phyloP scores from a whole-genome alignment of 1,139 yeast genomes.

The Taphrina betulina region DNA sequence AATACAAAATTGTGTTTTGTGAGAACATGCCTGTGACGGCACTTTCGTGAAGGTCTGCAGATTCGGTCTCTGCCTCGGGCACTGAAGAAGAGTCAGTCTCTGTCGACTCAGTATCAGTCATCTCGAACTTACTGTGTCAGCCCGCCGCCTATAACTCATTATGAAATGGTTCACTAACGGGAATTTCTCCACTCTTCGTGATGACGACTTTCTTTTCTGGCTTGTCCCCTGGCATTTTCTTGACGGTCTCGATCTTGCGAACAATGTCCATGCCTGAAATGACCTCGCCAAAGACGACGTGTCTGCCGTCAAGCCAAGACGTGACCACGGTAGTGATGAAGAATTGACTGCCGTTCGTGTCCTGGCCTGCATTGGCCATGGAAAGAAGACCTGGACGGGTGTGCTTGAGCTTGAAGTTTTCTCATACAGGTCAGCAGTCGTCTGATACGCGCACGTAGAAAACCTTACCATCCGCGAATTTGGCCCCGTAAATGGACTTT shows the following conservation, averaged over 20 bases:
- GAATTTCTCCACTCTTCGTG: constrained; percentile 75
- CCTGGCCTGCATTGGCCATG: constrained; percentile 94
- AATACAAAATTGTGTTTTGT: background rate
- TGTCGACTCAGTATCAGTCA: too few species aligned
- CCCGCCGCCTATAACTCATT: constrained; percentile 25
- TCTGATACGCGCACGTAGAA: background rate
- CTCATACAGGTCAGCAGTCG: background rate
- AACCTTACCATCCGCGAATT: constrained; percentile 84
- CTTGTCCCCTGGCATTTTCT: constrained; percentile 49
- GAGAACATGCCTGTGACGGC: too few species aligned
- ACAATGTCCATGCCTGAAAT: constrained; percentile 78
- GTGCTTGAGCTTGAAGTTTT: constrained; percentile 70
- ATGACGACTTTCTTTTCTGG: constrained; percentile 68
- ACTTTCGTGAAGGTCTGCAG: too few species aligned
- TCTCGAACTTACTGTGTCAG: too few species aligned
- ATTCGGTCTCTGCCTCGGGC: too few species aligned
- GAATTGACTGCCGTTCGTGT: constrained; percentile 94
- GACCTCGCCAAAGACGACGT: constrained; percentile 93
- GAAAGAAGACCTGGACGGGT: constrained; percentile 71
- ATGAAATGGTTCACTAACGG: constrained; percentile 41
- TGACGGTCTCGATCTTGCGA: constrained; percentile 61
- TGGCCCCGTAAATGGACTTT: constrained; percentile 90
- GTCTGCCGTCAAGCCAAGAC: constrained; percentile 82
- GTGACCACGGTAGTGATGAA: constrained; percentile 75
- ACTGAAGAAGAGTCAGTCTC: too few species aligned